Conservation (phyloP, 2,329 filamentous ascomycete species). For the Bipolaris victoriae region DNA sequence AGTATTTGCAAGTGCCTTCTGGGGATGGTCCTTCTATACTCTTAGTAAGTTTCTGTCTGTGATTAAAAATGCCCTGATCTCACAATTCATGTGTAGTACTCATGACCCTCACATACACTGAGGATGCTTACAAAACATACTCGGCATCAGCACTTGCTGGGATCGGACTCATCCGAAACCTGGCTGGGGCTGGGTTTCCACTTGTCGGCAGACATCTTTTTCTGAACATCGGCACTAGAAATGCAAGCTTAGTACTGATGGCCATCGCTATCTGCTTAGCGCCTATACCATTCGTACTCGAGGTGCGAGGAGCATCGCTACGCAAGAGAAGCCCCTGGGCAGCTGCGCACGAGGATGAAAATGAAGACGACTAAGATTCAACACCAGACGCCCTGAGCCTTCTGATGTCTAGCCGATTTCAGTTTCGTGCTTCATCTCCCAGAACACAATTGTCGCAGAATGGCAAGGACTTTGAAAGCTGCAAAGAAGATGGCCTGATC, state of each 20-base stretch:
- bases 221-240: slow-evolving; percentile 36
- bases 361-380: neutral
- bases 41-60: slow-evolving; percentile 40
- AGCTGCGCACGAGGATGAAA: slow-evolving; percentile 45
- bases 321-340: slow-evolving; percentile 50
- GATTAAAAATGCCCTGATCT: neutral
- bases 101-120: slow-evolving; percentile 58
- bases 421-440: neutral
- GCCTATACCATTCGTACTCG: slow-evolving; percentile 45
- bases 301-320: slow-evolving; percentile 42
- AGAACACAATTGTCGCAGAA: neutral
- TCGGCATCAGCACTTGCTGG: slow-evolving; percentile 53
- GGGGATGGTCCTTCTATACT: slow-evolving; percentile 59
- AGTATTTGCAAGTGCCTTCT: slow-evolving; percentile 57
- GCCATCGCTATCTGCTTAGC: slow-evolving; percentile 36
- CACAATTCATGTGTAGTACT: slow-evolving; percentile 39
- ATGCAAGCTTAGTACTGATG: slow-evolving; percentile 40
- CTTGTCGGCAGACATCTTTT: slow-evolving; percentile 41
- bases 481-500: neutral
- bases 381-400: neutral
- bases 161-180: slow-evolving; percentile 49
- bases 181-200: slow-evolving; percentile 46
- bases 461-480: neutral
- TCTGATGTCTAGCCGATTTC: too few species aligned
- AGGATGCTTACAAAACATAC: slow-evolving; percentile 56